Evolutionary conservation across 2,329 filamentous ascomycete species (phyloP).

Genomic region (Magnaporthiopsis poae): DNA sequence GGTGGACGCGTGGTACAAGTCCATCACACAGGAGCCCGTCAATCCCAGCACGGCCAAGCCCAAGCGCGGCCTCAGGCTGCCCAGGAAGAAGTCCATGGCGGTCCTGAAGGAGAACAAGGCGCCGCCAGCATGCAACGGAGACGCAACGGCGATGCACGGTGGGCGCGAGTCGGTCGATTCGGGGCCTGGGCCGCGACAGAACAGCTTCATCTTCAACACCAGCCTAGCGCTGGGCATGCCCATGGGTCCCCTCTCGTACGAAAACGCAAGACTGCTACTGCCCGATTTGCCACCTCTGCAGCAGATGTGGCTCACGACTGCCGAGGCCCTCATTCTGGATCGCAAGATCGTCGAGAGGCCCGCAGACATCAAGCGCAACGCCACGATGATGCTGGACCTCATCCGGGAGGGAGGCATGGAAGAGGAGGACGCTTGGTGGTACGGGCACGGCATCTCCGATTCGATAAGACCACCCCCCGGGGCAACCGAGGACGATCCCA

Average conservation of each 20-base stretch:
- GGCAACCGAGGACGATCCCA: conserved; percentile 42
- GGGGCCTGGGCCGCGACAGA: conserved; percentile 15
- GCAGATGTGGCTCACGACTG: conserved; percentile 53
- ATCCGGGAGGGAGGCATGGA: conserved; percentile 51
- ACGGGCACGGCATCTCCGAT: conserved; percentile 43
- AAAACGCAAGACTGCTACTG: conserved; percentile 41
- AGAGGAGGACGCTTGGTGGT: conserved; percentile 55
- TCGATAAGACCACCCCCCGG: conserved; percentile 43
- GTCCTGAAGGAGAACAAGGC: conserved; percentile 23
- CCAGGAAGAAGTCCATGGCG: conserved; percentile 47
- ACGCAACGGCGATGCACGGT: not conserved
- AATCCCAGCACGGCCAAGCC: conserved; percentile 36
- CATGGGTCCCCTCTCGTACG: conserved; percentile 44
- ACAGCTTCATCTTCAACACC: conserved; percentile 45
- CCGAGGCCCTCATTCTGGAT: conserved; percentile 52
- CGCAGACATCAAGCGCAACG: conserved; percentile 54
- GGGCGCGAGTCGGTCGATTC: conserved; percentile 12
- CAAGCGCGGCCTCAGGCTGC: conserved; percentile 43
- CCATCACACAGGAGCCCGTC: conserved; percentile 34
- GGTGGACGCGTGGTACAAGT: conserved; percentile 51
- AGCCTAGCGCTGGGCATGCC: conserved; percentile 53
- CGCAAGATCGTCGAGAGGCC: conserved; percentile 47
- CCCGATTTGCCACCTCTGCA: conserved; percentile 48
- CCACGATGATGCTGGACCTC: conserved; percentile 52
- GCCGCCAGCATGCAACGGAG: not conserved